A percentile compares a stretch with the other conserved stretches of the same genome.
Evolutionary conservation across 2,329 filamentous ascomycete species (phyloP).

Genomic region (Zasmidium citrigriseum): DNA sequence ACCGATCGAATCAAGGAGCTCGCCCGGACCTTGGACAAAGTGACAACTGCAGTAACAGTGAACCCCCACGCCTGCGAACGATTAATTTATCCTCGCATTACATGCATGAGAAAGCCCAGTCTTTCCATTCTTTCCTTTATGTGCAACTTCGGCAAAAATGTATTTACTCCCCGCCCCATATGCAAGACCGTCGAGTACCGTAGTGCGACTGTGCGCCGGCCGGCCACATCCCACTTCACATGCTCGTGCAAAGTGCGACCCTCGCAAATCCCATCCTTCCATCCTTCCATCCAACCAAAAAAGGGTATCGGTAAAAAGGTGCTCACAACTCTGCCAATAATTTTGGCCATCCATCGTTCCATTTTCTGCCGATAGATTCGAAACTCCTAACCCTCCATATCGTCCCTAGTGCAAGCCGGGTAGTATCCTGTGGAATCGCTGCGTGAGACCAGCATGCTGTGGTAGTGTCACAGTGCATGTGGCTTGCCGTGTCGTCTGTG

Average conservation of each 20-base stretch:
- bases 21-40: not conserved
- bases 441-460: not conserved
- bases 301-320: conserved; percentile 7
- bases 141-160: not conserved
- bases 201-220: not conserved
- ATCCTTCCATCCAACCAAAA: not conserved
- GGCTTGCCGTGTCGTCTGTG: not conserved
- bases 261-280: not conserved
- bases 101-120: conserved; percentile 1
- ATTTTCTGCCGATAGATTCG: not conserved
- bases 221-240: conserved; percentile 1
- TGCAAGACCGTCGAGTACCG: too few species aligned
- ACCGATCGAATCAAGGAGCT: too few species aligned
- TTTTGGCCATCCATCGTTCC: not conserved
- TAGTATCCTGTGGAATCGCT: too few species aligned
- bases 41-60: not conserved
- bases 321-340: not conserved
- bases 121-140: not conserved
- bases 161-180: not conserved
- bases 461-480: not conserved
- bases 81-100: not conserved
- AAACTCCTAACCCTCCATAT: too few species aligned
- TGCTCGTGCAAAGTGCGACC: not conserved
- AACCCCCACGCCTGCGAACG: not conserved
- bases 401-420: too few species aligned